Conservation (phyloP, 148 eudicot genomes). For the Silene conica region DNA sequence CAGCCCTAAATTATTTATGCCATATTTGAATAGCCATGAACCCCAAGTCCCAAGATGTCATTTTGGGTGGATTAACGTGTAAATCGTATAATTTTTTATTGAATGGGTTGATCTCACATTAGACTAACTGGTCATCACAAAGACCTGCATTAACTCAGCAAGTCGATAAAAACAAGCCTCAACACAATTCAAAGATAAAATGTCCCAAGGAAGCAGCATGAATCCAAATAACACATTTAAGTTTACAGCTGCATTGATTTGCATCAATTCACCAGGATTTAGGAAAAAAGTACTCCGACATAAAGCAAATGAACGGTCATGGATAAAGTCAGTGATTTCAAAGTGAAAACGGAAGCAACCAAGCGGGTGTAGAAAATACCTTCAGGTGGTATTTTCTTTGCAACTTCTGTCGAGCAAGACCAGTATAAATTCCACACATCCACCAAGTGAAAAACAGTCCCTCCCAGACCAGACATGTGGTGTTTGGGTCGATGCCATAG, state of each 20-base stretch:
- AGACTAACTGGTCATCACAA: too few relatives aligned
- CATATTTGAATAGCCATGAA: too few relatives aligned
- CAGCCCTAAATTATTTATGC: too few relatives aligned
- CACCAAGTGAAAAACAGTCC: constrained; percentile 85
- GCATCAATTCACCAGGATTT: not conserved
- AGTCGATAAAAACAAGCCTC: not conserved
- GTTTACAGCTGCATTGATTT: not conserved
- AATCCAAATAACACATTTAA: not conserved
- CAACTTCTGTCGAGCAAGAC: constrained; percentile 64
- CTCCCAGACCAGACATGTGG: constrained; percentile 70
- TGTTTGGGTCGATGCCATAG: constrained; percentile 80
- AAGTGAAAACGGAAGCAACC: not conserved
- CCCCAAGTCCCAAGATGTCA: too few relatives aligned
- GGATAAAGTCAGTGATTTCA: not conserved
- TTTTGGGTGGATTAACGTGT: too few relatives aligned
- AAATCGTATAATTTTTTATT: too few relatives aligned
- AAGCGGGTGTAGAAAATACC: constrained; percentile 33
- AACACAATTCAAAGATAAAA: not conserved
- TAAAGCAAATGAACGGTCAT: not conserved
- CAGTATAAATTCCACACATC: constrained; percentile 92
- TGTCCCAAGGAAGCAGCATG: not conserved
- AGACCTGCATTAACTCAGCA: too few relatives aligned
- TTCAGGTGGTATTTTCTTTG: constrained; percentile 89
- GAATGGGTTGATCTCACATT: too few relatives aligned
- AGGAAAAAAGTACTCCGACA: not conserved